Percentiles rank a stretch among this genome's conserved stretches.
phyloP scores from a whole-genome alignment of 345 rosid genomes.

The Citrus inodora region DNA sequence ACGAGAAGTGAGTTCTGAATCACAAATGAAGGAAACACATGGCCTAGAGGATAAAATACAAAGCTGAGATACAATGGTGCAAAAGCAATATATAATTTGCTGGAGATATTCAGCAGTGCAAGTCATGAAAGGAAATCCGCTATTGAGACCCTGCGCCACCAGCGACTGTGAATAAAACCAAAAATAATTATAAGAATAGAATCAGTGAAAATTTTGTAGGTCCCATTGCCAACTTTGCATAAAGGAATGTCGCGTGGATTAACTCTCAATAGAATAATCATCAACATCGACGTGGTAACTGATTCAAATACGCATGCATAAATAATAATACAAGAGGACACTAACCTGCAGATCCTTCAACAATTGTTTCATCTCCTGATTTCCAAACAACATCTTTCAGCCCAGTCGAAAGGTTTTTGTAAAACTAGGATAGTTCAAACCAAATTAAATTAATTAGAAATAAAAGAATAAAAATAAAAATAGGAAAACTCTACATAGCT shows the following conservation, averaged over 20 bases:
- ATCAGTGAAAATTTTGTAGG: background rate
- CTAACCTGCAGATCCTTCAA: slow-evolving; percentile 26
- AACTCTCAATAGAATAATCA: background rate
- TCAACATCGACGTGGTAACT: background rate
- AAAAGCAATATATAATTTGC: background rate
- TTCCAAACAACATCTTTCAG: slow-evolving; percentile 97
- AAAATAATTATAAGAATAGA: background rate
- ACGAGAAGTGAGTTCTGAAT: background rate
- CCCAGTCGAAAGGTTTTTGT: slow-evolving; percentile 77
- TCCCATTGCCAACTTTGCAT: background rate
- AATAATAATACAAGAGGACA: background rate
- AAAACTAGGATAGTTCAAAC: slow-evolving; percentile 48
- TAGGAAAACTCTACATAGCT: background rate
- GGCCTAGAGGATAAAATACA: background rate
- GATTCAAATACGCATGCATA: background rate
- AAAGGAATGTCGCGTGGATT: background rate
- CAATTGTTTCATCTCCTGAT: slow-evolving; percentile 55
- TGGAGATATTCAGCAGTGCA: background rate
- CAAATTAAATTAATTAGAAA: background rate
- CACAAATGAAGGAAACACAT: background rate
- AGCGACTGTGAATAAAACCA: slow-evolving; percentile 2
- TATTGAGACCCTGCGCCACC: background rate
- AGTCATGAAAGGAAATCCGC: background rate
- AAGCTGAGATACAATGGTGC: background rate
- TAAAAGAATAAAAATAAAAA: background rate